phyloP scores from a whole-genome alignment of 306 rosid species.

The Lathyrus sativus region DNA sequence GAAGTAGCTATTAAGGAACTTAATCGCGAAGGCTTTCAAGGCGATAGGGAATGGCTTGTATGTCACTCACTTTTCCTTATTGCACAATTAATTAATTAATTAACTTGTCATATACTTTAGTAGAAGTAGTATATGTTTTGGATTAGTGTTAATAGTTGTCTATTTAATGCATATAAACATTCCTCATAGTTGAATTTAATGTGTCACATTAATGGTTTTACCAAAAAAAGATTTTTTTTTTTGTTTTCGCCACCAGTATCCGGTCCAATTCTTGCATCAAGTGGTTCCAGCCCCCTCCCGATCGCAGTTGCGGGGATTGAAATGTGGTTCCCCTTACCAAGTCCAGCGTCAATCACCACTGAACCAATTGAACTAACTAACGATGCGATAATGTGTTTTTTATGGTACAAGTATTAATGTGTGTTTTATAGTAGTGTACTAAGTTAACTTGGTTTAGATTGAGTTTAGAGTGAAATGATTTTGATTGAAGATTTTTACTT shows the following conservation, averaged over 20 bases:
- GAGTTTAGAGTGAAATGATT: not conserved
- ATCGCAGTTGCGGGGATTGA: too few relatives aligned
- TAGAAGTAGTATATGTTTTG: not conserved
- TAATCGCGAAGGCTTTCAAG: slow-evolving; percentile 95
- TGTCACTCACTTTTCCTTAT: slow-evolving; percentile 41
- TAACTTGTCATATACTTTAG: too few relatives aligned
- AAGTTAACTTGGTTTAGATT: not conserved
- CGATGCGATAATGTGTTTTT: too few relatives aligned
- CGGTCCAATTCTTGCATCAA: too few relatives aligned
- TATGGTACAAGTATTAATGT: not conserved
- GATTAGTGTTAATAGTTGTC: not conserved
- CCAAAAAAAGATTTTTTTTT: too few relatives aligned
- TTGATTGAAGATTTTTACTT: not conserved
- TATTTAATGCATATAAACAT: slow-evolving; percentile 1
- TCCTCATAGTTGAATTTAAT: slow-evolving; percentile 28
- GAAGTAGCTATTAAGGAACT: slow-evolving; percentile 96
- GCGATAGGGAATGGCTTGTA: slow-evolving; percentile 99
- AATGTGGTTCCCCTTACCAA: too few relatives aligned
- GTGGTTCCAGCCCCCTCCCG: too few relatives aligned
- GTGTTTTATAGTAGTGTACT: not conserved
- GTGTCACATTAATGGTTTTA: not conserved
- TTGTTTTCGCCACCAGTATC: too few relatives aligned
- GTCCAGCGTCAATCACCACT: too few relatives aligned
- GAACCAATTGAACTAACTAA: too few relatives aligned
- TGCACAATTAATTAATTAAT: not conserved